Conservation (phyloP, 1,284 basidiomycete genomes). For the Veloporphyrellus conicus region DNA sequence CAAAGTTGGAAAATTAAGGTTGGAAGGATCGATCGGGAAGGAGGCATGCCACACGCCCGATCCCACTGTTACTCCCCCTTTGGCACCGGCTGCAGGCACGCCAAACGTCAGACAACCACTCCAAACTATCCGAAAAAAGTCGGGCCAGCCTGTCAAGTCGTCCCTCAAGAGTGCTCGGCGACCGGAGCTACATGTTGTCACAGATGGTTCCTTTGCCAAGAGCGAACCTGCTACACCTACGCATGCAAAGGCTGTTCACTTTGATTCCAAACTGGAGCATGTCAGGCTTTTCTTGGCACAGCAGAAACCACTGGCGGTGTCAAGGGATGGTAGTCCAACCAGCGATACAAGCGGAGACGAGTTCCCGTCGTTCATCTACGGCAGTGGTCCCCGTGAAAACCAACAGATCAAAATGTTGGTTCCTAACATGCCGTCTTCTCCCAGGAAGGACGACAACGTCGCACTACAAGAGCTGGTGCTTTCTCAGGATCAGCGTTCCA, state of each 20-base stretch:
- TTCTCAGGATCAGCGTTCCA: constrained; percentile 53
- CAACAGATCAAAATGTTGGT: constrained; percentile 48
- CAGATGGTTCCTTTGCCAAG: constrained; percentile 43
- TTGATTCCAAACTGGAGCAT: constrained; percentile 85
- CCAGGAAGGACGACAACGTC: constrained; percentile 41
- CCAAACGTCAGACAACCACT: constrained; percentile 13
- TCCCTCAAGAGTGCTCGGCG: constrained; percentile 75
- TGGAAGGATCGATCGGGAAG: constrained; percentile 29
- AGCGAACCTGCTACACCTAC: constrained; percentile 60
- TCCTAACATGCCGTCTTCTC: constrained; percentile 47
- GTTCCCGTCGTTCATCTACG: constrained; percentile 62
- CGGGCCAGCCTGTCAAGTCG: constrained; percentile 87
- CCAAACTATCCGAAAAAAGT: constrained; percentile 69
- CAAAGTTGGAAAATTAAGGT: constrained; percentile 25
- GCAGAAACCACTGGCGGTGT: constrained; percentile 91
- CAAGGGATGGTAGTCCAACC: constrained; percentile 84
- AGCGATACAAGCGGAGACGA: constrained; percentile 76
- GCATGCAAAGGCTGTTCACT: constrained; percentile 82
- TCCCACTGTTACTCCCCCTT: constrained; percentile 29
- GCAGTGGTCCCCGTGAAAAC: constrained; percentile 39
- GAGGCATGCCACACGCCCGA: constrained; percentile 36
- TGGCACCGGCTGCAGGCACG: constrained; percentile 12
- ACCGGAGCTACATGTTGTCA: constrained; percentile 48
- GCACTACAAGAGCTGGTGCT: constrained; percentile 55
- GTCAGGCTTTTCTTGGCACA: constrained; percentile 92